A percentile compares a stretch with the other conserved stretches of the same genome.
Evolutionary conservation across 2,329 filamentous ascomycete species (phyloP).

Genomic region (Botrytis fragariae): DNA sequence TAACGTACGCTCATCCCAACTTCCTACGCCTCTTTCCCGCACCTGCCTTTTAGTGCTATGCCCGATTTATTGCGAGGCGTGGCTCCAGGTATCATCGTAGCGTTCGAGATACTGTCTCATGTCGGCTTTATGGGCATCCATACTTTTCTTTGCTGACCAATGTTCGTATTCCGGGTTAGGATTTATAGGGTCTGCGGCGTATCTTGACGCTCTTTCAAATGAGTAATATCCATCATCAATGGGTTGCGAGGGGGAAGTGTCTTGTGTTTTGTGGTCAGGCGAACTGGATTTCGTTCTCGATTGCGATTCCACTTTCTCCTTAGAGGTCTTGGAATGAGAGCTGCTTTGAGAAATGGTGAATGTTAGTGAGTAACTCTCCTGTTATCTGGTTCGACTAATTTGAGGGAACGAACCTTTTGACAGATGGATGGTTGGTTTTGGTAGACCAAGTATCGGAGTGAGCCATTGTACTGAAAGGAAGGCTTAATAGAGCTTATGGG

Average conservation of each 20-base stretch:
- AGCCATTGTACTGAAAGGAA: not conserved
- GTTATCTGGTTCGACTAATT: not conserved
- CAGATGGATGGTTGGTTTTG: constrained; percentile 1
- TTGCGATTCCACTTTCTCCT: not conserved
- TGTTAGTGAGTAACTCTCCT: not conserved
- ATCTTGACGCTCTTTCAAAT: not conserved
- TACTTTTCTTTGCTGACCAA: constrained; percentile 5
- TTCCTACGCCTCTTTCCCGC: not conserved
- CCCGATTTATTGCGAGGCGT: not conserved
- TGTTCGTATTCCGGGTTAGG: constrained; percentile 8
- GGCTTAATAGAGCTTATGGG: not conserved
- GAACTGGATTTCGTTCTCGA: constrained; percentile 7
- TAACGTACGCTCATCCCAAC: not conserved
- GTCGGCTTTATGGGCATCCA: not conserved
- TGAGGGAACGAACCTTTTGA: not conserved
- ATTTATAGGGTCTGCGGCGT: constrained; percentile 8
- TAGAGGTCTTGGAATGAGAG: not conserved
- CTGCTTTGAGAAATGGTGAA: too few species aligned
- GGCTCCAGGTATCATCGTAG: constrained; percentile 6
- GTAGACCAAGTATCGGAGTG: constrained; percentile 12
- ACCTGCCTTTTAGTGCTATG: not conserved
- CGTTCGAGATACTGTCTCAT: constrained; percentile 3
- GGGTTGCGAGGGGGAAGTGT: not conserved
- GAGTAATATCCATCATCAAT: not conserved
- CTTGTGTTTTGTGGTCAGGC: not conserved